Base-by-base conservation (phyloP, 2,329 filamentous ascomycete species). In the Neopestalotiopsis rosae region DNA sequence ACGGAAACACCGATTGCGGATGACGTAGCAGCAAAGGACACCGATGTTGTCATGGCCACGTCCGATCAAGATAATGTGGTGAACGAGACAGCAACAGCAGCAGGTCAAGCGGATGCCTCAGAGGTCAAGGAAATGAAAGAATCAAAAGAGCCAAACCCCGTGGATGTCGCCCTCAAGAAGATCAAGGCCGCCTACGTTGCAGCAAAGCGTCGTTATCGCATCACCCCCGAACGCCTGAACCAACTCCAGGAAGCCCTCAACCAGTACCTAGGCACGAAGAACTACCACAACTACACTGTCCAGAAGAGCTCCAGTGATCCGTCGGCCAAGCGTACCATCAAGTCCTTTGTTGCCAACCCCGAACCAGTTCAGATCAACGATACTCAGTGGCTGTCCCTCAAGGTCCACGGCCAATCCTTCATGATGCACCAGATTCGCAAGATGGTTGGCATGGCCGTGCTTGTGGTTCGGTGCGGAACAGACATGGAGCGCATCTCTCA, bases 401-500 rank as follows among this genome's bases (percentile, higher is more conserved):
- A 97, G 79, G 95, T 99, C 30, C 96, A 99, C 81, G 96, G 96
- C 0, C 96, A 99, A 81, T 95, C 92, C 77, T 99, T 99, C 87
- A 99, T 99, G 96, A 99, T 99, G 96, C 96, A 99, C 81, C 96
- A 99, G 83, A 99, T 99, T 81, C 92, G 96, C 76, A 99, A 98
- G 83, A 98, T 99, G 96, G 94, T 99, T 17, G 94, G 93, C 68
- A 94, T 99, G 92, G 94, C 90, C 9, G 90, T 94, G 42, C 86
- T 99, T 70, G 85, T 95, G 5, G 92, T 97, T 6, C 91, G 96
- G 49, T 97, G 93, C 79, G 96, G 94, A 65, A 91, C 91, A n/a
- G 86, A 92, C 4, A 85, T 90, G 4, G 83, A 88, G 12, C 89
- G 92, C 34, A 93, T 99, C 73, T 79, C 83, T 0, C 88, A 97